These are phyloP conservation scores for Trametes maxima DNA, from an alignment of 768 basidiomycete species.

Conservation along the genomic window DNA sequence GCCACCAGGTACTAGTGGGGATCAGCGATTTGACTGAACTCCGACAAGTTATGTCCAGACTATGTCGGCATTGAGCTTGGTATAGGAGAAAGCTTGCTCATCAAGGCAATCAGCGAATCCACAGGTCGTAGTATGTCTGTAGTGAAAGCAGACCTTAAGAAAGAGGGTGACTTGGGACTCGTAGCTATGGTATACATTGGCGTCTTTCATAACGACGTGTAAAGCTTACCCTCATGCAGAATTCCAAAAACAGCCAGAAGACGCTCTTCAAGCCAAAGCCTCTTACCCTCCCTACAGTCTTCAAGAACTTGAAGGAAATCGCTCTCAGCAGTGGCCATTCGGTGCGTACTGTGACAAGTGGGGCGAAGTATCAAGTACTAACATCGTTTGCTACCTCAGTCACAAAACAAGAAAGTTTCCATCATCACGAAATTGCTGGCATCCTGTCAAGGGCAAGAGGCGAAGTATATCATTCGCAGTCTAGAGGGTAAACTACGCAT, in stretches of 20 bases:
- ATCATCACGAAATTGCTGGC: constrained; percentile 94
- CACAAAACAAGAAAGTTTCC: constrained; percentile 92
- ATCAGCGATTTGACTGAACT: neutral
- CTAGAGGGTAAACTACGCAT: constrained; percentile 97
- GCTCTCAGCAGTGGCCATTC: constrained; percentile 84
- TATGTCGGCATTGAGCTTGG: constrained; percentile 95
- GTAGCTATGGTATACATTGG: constrained; percentile 78
- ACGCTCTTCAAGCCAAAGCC: constrained; percentile 94
- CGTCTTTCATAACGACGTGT: neutral
- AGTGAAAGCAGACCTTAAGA: constrained; percentile 91
- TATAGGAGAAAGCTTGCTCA: constrained; percentile 90
- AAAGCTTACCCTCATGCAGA: constrained; percentile 47
- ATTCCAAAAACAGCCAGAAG: constrained; percentile 90
- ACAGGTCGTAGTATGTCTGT: constrained; percentile 84
- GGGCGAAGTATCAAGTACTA: neutral
- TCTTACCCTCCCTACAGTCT: constrained; percentile 86
- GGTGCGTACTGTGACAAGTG: constrained; percentile 44
- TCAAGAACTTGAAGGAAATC: constrained; percentile 88
- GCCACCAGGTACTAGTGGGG: constrained; percentile 27
- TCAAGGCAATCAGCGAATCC: constrained; percentile 94
- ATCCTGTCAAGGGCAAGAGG: constrained; percentile 88
- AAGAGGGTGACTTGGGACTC: constrained; percentile 91
- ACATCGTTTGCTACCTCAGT: constrained; percentile 47
- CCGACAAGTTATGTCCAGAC: constrained; percentile 82
- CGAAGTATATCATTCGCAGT: constrained; percentile 95